These are phyloP conservation scores for Pythium phragmitis DNA, from an alignment of 352 stramenopile species.

Conservation along the genomic window DNA sequence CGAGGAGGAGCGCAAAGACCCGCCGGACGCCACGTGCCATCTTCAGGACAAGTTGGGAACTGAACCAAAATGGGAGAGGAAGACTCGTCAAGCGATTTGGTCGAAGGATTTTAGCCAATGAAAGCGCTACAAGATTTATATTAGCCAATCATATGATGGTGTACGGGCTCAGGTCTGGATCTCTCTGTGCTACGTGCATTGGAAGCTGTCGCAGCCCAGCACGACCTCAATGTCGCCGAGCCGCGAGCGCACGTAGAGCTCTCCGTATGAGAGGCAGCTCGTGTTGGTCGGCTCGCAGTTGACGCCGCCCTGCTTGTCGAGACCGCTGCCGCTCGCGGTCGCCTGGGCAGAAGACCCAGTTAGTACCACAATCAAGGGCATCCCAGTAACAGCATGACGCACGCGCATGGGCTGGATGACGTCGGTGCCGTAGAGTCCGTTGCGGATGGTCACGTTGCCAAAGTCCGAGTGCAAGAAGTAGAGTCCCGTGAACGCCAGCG, in stretches of 20 bases:
- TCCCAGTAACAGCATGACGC: neutral
- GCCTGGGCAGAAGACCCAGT: neutral
- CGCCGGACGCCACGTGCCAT: neutral
- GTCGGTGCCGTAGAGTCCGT: slow-evolving; percentile 58
- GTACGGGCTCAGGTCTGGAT: neutral
- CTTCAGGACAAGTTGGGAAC: neutral
- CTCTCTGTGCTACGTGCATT: slow-evolving; percentile 36
- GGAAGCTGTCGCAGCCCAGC: slow-evolving; percentile 64
- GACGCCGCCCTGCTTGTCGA: slow-evolving; percentile 59
- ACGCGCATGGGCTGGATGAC: slow-evolving; percentile 30
- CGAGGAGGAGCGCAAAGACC: neutral
- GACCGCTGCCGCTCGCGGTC: slow-evolving; percentile 12
- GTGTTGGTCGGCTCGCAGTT: slow-evolving; percentile 52
- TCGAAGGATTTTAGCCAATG: neutral
- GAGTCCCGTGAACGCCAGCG: slow-evolving; percentile 53
- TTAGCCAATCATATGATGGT: slow-evolving; percentile 3
- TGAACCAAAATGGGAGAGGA: neutral
- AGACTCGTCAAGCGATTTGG: neutral
- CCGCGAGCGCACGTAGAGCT: slow-evolving; percentile 58
- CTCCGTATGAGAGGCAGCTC: slow-evolving; percentile 65
- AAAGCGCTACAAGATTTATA: slow-evolving; percentile 1
- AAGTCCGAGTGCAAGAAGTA: slow-evolving; percentile 70
- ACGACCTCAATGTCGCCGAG: slow-evolving; percentile 69
- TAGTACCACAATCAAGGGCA: neutral
- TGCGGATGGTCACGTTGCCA: slow-evolving; percentile 55